A percentile compares a stretch with the other conserved stretches of the same genome.
Conservation (phyloP, 2,329 filamentous ascomycete genomes). For the Parasarocladium wereldwijsianum region DNA sequence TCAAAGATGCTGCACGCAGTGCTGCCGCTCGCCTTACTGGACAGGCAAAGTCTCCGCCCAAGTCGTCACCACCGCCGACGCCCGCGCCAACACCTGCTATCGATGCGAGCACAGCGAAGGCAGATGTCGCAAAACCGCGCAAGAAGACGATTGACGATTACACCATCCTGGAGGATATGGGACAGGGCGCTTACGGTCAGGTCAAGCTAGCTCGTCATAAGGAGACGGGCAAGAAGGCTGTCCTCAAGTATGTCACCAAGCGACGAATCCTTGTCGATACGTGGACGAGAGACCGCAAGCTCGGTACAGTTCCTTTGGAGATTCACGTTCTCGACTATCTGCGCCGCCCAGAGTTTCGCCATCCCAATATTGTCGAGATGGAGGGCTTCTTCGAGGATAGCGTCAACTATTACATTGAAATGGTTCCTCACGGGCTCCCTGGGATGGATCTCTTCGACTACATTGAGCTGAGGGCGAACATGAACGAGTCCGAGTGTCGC, state of each 20-base stretch:
- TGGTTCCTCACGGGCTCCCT: constrained; percentile 85
- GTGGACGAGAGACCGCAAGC: constrained; percentile 84
- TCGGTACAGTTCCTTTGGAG: constrained; percentile 90
- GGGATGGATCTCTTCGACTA: constrained; percentile 99
- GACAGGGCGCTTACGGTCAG: constrained; percentile 92
- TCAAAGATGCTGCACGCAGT: constrained; percentile 40
- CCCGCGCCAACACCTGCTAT: constrained; percentile 11
- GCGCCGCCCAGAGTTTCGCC: constrained; percentile 52
- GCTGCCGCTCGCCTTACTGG: constrained; percentile 39
- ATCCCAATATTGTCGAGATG: constrained; percentile 61
- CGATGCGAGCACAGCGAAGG: constrained; percentile 19
- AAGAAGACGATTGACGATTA: constrained; percentile 89
- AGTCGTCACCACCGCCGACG: background rate
- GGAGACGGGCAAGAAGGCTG: constrained; percentile 66
- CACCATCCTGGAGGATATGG: constrained; percentile 91
- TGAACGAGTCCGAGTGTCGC: constrained; percentile 87
- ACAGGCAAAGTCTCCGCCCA: constrained; percentile 12
- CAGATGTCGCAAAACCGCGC: constrained; percentile 19
- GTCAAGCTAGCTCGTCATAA: constrained; percentile 89
- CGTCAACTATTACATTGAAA: constrained; percentile 96
- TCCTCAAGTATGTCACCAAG: constrained; percentile 97
- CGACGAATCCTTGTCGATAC: constrained; percentile 93
- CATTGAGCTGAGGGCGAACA: constrained; percentile 88
- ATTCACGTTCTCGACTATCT: constrained; percentile 96
- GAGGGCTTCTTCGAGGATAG: constrained; percentile 65